A percentile compares a stretch with the other conserved stretches of the same genome.
These are phyloP conservation scores for Xylariaceae sp. DNA, from an alignment of 2,329 filamentous ascomycete genomes.

Conservation along the genomic window DNA sequence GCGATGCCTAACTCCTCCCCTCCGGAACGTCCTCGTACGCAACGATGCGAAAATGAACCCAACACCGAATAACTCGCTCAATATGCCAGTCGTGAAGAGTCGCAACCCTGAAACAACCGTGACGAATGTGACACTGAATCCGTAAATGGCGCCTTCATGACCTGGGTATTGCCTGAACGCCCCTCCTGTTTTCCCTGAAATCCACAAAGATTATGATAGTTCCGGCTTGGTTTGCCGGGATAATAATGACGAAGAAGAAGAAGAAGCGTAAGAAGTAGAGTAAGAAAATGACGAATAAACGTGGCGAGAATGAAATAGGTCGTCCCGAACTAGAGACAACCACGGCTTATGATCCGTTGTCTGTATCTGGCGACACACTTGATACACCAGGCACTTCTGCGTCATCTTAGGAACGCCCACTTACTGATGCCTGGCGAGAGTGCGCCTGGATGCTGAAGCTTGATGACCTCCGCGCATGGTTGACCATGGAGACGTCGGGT, in stretches of 20 bases:
- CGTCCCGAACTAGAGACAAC: too few species aligned
- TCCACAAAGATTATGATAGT: neutral
- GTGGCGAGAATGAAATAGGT: too few species aligned
- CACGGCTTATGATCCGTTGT: too few species aligned
- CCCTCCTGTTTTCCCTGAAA: slow-evolving; percentile 4
- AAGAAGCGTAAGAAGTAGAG: too few species aligned
- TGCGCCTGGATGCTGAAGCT: slow-evolving; percentile 42
- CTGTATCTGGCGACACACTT: neutral
- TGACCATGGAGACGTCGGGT: slow-evolving; percentile 42
- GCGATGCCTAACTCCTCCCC: too few species aligned
- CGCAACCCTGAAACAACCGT: neutral
- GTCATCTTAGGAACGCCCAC: slow-evolving; percentile 39
- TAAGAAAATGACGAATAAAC: too few species aligned
- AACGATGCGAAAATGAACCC: too few species aligned
- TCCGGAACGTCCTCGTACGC: too few species aligned
- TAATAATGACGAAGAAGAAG: too few species aligned
- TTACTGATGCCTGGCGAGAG: slow-evolving; percentile 43
- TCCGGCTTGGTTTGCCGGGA: too few species aligned
- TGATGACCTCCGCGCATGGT: slow-evolving; percentile 39
- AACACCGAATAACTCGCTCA: too few species aligned
- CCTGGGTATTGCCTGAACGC: slow-evolving; percentile 10
- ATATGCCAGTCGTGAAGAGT: too few species aligned
- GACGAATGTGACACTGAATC: neutral
- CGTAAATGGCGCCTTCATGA: neutral
- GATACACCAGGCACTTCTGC: neutral